Evolutionary conservation across 2,329 filamentous ascomycete genomes (phyloP).

Genomic region (Paraphaeosphaeria sporulosa): DNA sequence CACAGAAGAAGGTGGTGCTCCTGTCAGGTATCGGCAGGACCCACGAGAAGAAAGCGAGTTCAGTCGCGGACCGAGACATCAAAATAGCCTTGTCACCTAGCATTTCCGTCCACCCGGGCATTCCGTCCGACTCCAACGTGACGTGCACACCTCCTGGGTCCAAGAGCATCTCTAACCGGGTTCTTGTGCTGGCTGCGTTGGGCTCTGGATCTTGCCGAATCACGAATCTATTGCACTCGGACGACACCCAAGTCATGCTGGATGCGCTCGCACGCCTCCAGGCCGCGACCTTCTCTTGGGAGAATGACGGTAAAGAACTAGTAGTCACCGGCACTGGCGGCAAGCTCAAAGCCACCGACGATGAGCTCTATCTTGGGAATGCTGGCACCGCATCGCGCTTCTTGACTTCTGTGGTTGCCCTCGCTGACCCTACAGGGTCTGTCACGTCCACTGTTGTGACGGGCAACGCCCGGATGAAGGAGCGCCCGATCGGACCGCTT

Average conservation of each 20-base stretch:
- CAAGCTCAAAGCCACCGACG: slow-evolving; percentile 74
- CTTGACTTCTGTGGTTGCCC: slow-evolving; percentile 86
- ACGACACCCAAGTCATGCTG: slow-evolving; percentile 97
- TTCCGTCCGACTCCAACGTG: slow-evolving; percentile 70
- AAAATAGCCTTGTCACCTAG: slow-evolving; percentile 82
- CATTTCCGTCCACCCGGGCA: slow-evolving; percentile 75
- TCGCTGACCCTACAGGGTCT: slow-evolving; percentile 72
- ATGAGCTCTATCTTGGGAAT: slow-evolving; percentile 91
- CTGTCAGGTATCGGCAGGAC: slow-evolving; percentile 89
- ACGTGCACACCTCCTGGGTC: slow-evolving; percentile 90
- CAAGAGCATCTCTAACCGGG: slow-evolving; percentile 96
- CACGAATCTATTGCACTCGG: slow-evolving; percentile 91
- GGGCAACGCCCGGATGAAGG: slow-evolving; percentile 95
- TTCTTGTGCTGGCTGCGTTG: slow-evolving; percentile 90
- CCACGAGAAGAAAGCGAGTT: slow-evolving; percentile 84
- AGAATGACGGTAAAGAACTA: slow-evolving; percentile 90
- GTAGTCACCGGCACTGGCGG: slow-evolving; percentile 93
- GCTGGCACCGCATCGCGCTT: slow-evolving; percentile 96
- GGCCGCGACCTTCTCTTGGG: slow-evolving; percentile 90
- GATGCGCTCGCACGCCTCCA: slow-evolving; percentile 85
- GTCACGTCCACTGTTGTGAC: slow-evolving; percentile 80
- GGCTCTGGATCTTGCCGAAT: slow-evolving; percentile 86
- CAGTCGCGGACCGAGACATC: slow-evolving; percentile 87
- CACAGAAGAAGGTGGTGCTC: slow-evolving; percentile 94
- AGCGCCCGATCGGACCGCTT: slow-evolving; percentile 89